These are phyloP conservation scores for Trypanosoma caninum DNA, from an alignment of 208 protist species.

Conservation along the genomic window DNA sequence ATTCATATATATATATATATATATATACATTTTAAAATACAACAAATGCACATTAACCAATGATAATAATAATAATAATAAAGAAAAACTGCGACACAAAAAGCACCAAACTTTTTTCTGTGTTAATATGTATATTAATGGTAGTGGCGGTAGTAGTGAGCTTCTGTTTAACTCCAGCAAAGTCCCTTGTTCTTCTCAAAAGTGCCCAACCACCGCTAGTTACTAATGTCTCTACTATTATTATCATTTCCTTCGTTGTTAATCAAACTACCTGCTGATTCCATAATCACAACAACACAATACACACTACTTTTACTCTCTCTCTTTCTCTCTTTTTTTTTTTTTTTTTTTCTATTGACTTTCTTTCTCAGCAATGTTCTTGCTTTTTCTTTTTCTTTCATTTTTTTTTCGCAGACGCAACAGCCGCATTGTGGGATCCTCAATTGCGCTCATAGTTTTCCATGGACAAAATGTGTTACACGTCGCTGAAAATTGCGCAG, in stretches of 20 bases:
- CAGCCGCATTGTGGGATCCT: slow-evolving; percentile 33
- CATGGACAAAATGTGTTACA: slow-evolving; percentile 36
- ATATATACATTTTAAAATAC: slow-evolving; percentile 11
- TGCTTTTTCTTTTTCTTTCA: slow-evolving; percentile 2
- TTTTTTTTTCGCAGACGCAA: slow-evolving; percentile 23
- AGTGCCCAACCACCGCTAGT: neutral
- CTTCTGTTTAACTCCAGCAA: too few relatives aligned
- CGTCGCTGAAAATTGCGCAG: slow-evolving; percentile 32
- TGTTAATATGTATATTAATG: neutral
- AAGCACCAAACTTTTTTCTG: neutral
- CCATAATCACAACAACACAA: too few relatives aligned
- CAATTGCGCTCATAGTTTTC: slow-evolving; percentile 48
- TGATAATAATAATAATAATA: neutral
- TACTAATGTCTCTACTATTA: neutral
- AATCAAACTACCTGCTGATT: too few relatives aligned
- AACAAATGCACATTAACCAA: too few relatives aligned
- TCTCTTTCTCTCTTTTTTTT: neutral
- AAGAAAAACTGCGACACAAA: neutral
- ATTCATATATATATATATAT: slow-evolving; percentile 1
- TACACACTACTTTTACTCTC: neutral
- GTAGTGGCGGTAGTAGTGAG: neutral
- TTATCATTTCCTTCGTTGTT: neutral
- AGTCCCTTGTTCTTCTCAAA: neutral
- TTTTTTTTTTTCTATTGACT: neutral
- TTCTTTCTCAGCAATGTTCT: neutral